A percentile compares a stretch with the other conserved stretches of the same genome.
These are phyloP conservation scores for Yamadazyma epiphylla DNA, from an alignment of 1,139 yeast species.

Conservation along the genomic window DNA sequence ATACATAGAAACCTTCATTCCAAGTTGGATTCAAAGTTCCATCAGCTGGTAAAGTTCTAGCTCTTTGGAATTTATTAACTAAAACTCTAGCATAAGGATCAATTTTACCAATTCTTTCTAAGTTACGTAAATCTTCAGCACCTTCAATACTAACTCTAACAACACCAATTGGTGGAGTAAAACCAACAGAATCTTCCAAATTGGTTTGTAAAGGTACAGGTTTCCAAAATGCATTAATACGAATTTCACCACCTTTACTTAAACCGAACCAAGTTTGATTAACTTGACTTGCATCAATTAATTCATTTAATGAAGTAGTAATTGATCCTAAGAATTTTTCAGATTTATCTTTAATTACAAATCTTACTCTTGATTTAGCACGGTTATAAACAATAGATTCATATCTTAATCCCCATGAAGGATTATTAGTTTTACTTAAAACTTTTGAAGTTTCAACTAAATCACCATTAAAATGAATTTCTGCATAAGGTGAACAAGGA, in stretches of 20 bases:
- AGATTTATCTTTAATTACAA: conserved; percentile 59
- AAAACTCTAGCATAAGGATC: conserved; percentile 87
- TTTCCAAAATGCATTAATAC: conserved; percentile 73
- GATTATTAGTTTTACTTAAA: conserved; percentile 60
- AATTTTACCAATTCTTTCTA: conserved; percentile 84
- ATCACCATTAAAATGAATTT: conserved; percentile 62
- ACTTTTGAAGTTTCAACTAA: conserved; percentile 53
- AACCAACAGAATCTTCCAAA: conserved; percentile 69
- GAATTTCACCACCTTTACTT: conserved; percentile 68
- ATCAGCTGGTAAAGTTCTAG: conserved; percentile 70
- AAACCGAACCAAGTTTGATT: conserved; percentile 75
- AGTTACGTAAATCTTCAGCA: conserved; percentile 73
- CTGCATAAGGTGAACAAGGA: conserved; percentile 63
- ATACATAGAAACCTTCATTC: conserved; percentile 78
- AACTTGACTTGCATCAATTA: conserved; percentile 74
- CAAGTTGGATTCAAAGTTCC: conserved; percentile 77
- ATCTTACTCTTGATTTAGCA: conserved; percentile 61
- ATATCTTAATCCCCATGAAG: conserved; percentile 61
- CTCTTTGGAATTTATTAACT: conserved; percentile 72
- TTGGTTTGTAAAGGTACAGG: conserved; percentile 61
- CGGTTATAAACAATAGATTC: conserved; percentile 78
- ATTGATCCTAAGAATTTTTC: conserved; percentile 60
- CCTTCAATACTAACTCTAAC: conserved; percentile 68
- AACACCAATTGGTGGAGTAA: conserved; percentile 91
- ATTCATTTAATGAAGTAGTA: conserved; percentile 60